Conservation (phyloP, 2,329 filamentous ascomycete species). For the Hypoxylon sp. region DNA sequence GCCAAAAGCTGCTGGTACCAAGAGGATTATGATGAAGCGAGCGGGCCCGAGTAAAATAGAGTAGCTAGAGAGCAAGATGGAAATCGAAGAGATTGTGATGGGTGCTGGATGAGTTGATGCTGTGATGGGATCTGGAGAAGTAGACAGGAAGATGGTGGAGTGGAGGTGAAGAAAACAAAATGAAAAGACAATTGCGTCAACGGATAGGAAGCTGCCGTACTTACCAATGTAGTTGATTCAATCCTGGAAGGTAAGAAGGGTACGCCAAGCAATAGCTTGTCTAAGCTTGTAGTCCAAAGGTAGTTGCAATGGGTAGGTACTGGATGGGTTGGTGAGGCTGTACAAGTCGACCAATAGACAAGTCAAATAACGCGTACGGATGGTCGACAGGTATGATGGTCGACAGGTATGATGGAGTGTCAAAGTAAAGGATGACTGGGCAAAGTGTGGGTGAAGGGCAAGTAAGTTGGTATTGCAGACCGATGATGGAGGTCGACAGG, state of each 20-base stretch:
- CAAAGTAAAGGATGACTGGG: not conserved
- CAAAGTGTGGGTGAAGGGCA: not conserved
- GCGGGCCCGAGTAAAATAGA: constrained; percentile 67
- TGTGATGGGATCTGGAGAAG: constrained; percentile 54
- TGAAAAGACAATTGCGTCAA: constrained; percentile 18
- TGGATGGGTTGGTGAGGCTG: not conserved
- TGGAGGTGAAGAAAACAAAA: constrained; percentile 41
- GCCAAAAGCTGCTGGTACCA: constrained; percentile 60
- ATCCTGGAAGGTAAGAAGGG: constrained; percentile 1
- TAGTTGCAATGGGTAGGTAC: not conserved
- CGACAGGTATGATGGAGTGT: not conserved
- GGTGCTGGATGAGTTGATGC: constrained; percentile 59
- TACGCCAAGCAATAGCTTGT: not conserved
- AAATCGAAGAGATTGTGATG: constrained; percentile 58
- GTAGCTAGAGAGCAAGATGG: constrained; percentile 71
- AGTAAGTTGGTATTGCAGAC: not conserved
- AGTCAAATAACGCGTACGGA: not conserved
- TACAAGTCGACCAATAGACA: not conserved
- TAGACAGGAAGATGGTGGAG: constrained; percentile 36
- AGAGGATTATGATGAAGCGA: constrained; percentile 66
- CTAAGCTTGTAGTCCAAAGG: not conserved
- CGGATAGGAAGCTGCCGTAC: constrained; percentile 17
- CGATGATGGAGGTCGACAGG: not conserved
- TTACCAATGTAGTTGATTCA: constrained; percentile 18
- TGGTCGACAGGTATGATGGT: not conserved